These are phyloP conservation scores for Verticillium zaregamsianum DNA, from an alignment of 2,329 filamentous ascomycete genomes.

Conservation along the genomic window DNA sequence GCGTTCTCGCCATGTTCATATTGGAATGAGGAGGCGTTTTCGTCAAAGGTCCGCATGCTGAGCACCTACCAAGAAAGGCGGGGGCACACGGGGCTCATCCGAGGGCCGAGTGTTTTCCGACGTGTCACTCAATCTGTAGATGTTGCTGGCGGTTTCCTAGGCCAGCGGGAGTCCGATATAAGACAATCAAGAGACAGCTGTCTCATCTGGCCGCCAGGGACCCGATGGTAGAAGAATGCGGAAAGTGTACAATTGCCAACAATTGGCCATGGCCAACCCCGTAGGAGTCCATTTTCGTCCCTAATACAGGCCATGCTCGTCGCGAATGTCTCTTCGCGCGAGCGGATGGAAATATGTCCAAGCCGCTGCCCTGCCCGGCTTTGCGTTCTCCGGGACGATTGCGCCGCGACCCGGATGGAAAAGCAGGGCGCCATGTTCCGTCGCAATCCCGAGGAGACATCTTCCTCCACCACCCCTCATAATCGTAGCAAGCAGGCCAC, in stretches of 20 bases:
- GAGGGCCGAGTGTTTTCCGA: not conserved
- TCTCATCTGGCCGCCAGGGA: not conserved
- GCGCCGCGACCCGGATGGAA: not conserved
- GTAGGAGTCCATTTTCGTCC: not conserved
- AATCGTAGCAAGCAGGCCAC: not conserved
- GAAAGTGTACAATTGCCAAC: not conserved
- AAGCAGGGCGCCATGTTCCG: too few species aligned
- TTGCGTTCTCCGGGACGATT: not conserved
- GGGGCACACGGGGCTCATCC: too few species aligned
- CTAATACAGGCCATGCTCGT: not conserved
- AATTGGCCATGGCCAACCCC: not conserved
- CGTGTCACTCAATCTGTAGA: not conserved
- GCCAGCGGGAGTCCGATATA: not conserved
- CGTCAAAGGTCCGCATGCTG: too few species aligned
- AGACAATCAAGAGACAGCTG: not conserved
- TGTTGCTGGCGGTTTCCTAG: not conserved
- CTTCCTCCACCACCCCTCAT: not conserved
- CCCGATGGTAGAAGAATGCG: not conserved
- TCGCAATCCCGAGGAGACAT: not conserved
- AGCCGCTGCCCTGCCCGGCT: not conserved
- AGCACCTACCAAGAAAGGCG: too few species aligned
- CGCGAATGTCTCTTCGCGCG: not conserved
- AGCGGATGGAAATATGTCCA: not conserved
- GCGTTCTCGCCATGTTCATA: too few species aligned
- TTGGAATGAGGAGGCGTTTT: too few species aligned